Base-by-base conservation (phyloP, 257 asterid genomes). In the Gentiana macrophylla region DNA sequence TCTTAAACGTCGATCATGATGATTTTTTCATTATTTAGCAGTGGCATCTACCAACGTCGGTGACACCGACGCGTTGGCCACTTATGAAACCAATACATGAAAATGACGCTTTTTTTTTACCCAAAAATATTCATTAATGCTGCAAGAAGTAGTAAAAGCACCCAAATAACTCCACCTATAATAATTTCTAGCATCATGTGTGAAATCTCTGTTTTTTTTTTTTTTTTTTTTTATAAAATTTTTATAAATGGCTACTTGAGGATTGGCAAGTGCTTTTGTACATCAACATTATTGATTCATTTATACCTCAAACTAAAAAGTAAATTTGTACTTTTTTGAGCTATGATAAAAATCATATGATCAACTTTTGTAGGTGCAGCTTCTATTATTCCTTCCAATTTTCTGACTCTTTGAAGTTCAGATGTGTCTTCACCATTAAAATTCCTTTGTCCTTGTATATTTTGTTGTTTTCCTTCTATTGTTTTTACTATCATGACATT, bases 241-340 rank as follows among this genome's bases (percentile, higher is more conserved):
- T 15, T 15, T 15, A 15, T 15, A 15, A 15, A 3, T 55, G 53
- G 13, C 35, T n/a, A 5, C 9, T 50, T 24, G 37, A 4, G 32
- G 3, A 32, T 36, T 13, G 52, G 32, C 58, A 49, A 62, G 52
- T 64, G 46, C 63, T 43, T 43, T 43, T 64, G 68, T 64, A 56
- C 49, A 64, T 49, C 44, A 34, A 33, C 45, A 46, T 35, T 35
- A 37, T 38, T 66, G 44, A 66, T 59, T 66, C 47, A n/a, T 59
- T 66, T 49, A 37, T 59, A 37, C 53, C 35, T 33, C 2, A 45
- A 51, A 45, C 41, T 12, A 15, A 15, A 43, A 44, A 52, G 2
- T 8, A n/a, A 35, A 5, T 10, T 35, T 48, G 45, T 49, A 49
- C 50, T 13, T 9, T 44, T 59, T 9, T 32, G 37, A 47, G 32